Percentiles rank a stretch among this genome's conserved stretches.
Evolutionary conservation across 1,284 basidiomycete species (phyloP).

Genomic region (Leccinum colubrinum): DNA sequence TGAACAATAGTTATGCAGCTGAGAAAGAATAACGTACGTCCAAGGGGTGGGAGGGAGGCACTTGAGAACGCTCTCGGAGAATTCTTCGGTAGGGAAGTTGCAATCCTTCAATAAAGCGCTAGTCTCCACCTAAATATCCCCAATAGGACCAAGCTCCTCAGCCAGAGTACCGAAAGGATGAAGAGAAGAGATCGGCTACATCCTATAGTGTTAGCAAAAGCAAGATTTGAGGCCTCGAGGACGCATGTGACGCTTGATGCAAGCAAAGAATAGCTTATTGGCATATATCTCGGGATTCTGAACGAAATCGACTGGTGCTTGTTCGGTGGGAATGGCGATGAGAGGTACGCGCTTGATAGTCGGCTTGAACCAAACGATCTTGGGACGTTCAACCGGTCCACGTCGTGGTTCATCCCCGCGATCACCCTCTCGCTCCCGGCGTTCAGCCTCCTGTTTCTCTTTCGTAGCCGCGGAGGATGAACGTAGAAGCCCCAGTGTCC

Average conservation of each 20-base stretch:
- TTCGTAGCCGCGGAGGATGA: conserved; percentile 98
- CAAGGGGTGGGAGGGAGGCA: conserved; percentile 94
- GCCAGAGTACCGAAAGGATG: conserved; percentile 99
- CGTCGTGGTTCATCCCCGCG: conserved; percentile 78
- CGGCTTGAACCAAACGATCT: conserved; percentile 99
- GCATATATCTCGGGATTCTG: conserved; percentile 91
- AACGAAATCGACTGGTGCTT: conserved; percentile 95
- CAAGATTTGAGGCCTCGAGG: not conserved
- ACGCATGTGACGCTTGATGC: conserved; percentile 93
- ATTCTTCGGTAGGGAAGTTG: conserved; percentile 96
- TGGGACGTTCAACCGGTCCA: conserved; percentile 83
- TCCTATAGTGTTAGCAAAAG: conserved; percentile 15
- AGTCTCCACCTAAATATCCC: conserved; percentile 96
- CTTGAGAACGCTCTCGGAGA: conserved; percentile 91
- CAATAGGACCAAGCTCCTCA: conserved; percentile 98
- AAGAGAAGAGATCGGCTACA: conserved; percentile 87
- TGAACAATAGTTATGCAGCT: conserved; percentile 7
- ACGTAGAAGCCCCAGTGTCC: conserved; percentile 92
- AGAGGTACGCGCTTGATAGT: conserved; percentile 99
- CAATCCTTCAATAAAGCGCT: conserved; percentile 97
- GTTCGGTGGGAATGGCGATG: conserved; percentile 99
- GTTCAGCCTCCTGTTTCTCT: conserved; percentile 98
- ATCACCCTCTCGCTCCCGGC: conserved; percentile 93
- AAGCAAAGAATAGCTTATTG: conserved; percentile 93
- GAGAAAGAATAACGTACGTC: conserved; percentile 57